These are phyloP conservation scores for Cercospora sp. DNA, from an alignment of 2,329 filamentous ascomycete species.

Conservation along the genomic window DNA sequence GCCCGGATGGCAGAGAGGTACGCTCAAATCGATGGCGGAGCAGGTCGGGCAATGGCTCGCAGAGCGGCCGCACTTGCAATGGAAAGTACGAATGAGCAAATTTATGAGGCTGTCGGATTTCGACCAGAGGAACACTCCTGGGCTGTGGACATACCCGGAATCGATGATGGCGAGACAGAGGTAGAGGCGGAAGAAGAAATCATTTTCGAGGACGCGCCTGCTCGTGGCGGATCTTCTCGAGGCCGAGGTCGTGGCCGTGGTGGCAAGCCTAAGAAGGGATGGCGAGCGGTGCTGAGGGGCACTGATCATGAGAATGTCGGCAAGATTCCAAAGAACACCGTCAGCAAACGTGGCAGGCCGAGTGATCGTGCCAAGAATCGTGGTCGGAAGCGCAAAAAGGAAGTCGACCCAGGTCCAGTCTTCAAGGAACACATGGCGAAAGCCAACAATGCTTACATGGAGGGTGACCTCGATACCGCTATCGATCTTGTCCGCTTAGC, in stretches of 20 bases:
- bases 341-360: slow-evolving; percentile 13
- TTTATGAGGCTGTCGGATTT: slow-evolving; percentile 4
- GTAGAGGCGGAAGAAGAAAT: slow-evolving; percentile 10
- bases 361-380: slow-evolving; percentile 32
- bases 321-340: slow-evolving; percentile 15
- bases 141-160: slow-evolving; percentile 11
- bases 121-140: slow-evolving; percentile 10
- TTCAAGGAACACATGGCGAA: slow-evolving; percentile 67
- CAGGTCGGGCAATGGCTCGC: slow-evolving; percentile 8
- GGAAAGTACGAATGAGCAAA: not conserved
- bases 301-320: slow-evolving; percentile 37
- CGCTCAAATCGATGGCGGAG: slow-evolving; percentile 5
- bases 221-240: slow-evolving; percentile 8
- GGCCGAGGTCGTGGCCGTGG: slow-evolving; percentile 23
- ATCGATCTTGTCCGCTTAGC: slow-evolving; percentile 53
- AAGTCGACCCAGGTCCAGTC: slow-evolving; percentile 67
- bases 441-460: slow-evolving; percentile 68
- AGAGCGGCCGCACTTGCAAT: slow-evolving; percentile 8
- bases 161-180: slow-evolving; percentile 12
- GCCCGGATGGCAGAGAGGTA: not conserved
- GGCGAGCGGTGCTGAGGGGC: slow-evolving; percentile 38
- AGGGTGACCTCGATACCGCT: slow-evolving; percentile 61
- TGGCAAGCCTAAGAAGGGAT: slow-evolving; percentile 32
- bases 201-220: slow-evolving; percentile 4
- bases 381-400: slow-evolving; percentile 49